Conservation (phyloP, 768 basidiomycete species). For the Mycena floridula region DNA sequence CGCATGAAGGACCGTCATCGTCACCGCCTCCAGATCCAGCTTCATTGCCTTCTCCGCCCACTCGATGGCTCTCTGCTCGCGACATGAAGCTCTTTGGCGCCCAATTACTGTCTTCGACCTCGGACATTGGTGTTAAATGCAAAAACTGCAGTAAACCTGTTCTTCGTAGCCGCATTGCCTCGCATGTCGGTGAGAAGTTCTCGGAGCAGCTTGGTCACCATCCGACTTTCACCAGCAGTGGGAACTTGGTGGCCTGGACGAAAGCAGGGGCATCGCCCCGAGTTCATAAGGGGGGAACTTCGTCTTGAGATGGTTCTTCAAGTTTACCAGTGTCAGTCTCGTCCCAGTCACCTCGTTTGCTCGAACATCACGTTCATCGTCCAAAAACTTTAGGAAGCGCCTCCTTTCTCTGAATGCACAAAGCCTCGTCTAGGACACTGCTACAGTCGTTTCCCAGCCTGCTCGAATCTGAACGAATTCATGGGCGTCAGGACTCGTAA, state of each 20-base stretch:
- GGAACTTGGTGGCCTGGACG: slow-evolving; percentile 52
- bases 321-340: slow-evolving; percentile 68
- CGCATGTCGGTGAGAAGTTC: slow-evolving; percentile 62
- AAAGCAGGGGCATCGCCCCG: slow-evolving; percentile 50
- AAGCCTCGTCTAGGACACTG: slow-evolving; percentile 88
- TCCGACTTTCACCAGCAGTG: slow-evolving; percentile 37
- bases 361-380: slow-evolving; percentile 93
- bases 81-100: slow-evolving; percentile 89
- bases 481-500: slow-evolving; percentile 78
- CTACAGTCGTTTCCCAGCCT: slow-evolving; percentile 87
- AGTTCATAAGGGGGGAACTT: slow-evolving; percentile 76
- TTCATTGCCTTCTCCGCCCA: slow-evolving; percentile 64
- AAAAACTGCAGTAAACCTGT: slow-evolving; percentile 78
- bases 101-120: slow-evolving; percentile 58
- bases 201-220: background rate
- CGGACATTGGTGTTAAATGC: slow-evolving; percentile 64
- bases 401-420: slow-evolving; percentile 29
- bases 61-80: slow-evolving; percentile 76
- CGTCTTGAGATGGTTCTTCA: slow-evolving; percentile 90
- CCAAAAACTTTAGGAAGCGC: slow-evolving; percentile 77
- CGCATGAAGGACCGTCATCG: slow-evolving; percentile 43
- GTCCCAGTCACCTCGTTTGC: too few relatives aligned
- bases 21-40: slow-evolving; percentile 30
- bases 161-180: slow-evolving; percentile 63
- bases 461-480: slow-evolving; percentile 79